These are phyloP conservation scores for Nicotiana noctiflora DNA, from an alignment of 257 asterid species.

Conservation along the genomic window DNA sequence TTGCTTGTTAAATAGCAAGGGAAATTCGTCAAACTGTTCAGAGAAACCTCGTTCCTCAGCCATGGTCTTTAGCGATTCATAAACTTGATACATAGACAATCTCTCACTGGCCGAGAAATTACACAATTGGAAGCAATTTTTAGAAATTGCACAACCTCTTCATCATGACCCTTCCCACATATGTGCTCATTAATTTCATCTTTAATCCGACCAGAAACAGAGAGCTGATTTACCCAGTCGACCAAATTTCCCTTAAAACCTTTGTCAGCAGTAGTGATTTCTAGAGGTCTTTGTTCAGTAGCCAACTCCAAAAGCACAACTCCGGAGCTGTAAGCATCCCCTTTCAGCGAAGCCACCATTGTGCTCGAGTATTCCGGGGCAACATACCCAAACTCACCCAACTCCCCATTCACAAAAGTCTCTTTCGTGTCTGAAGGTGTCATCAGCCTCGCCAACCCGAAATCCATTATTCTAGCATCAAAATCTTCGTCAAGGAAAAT, in stretches of 20 bases:
- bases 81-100: conserved; percentile 77
- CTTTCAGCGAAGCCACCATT: conserved; percentile 54
- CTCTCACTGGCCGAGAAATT: conserved; percentile 54
- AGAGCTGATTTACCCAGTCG: conserved; percentile 71
- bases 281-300: conserved; percentile 72
- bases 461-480: conserved; percentile 87
- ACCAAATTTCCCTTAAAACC: conserved; percentile 60
- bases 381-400: conserved; percentile 57
- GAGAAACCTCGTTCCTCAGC: conserved; percentile 60
- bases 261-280: conserved; percentile 43
- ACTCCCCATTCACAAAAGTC: conserved; percentile 39
- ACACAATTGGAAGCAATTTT: conserved; percentile 65
- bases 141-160: conserved; percentile 61
- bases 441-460: conserved; percentile 65
- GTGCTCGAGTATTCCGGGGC: conserved; percentile 55
- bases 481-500: conserved; percentile 84
- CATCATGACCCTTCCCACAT: conserved; percentile 64
- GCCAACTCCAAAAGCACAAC: conserved; percentile 69
- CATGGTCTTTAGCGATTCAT: conserved; percentile 62
- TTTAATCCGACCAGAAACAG: conserved; percentile 54
- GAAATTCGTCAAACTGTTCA: conserved; percentile 73
- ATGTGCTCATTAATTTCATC: conserved; percentile 54
- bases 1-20: conserved; percentile 51
- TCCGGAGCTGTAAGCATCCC: conserved; percentile 60
- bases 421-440: conserved; percentile 35